phyloP scores from a whole-genome alignment of 345 rosid species.

The Noccaea caerulescens region DNA sequence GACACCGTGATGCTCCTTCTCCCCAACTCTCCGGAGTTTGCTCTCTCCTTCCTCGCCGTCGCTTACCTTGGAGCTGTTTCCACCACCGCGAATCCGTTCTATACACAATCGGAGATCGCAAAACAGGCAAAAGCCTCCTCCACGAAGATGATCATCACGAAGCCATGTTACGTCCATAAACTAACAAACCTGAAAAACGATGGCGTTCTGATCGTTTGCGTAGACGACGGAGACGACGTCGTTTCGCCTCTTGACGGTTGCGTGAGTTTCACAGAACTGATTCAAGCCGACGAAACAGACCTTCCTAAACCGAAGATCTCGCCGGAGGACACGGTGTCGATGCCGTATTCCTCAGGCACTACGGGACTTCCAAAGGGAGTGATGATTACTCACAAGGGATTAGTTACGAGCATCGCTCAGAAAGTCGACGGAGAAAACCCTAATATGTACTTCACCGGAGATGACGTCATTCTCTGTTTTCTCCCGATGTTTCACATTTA shows the following conservation, averaged over 20 bases:
- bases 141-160: slow-evolving; percentile 67
- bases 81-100: slow-evolving; percentile 87
- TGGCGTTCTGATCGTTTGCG: slow-evolving; percentile 42
- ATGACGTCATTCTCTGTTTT: slow-evolving; percentile 75
- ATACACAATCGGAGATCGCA: slow-evolving; percentile 63
- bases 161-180: slow-evolving; percentile 55
- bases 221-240: slow-evolving; percentile 24
- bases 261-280: slow-evolving; percentile 60
- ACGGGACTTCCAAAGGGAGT: slow-evolving; percentile 96
- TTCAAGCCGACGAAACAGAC: slow-evolving; percentile 49
- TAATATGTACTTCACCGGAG: slow-evolving; percentile 58
- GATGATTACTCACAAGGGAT: slow-evolving; percentile 80
- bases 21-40: slow-evolving; percentile 77
- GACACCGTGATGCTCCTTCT: slow-evolving; percentile 77
- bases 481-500: slow-evolving; percentile 86
- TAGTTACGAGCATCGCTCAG: slow-evolving; percentile 82
- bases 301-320: slow-evolving; percentile 51
- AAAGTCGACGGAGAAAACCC: slow-evolving; percentile 97
- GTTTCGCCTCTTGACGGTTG: slow-evolving; percentile 45
- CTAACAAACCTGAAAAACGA: slow-evolving; percentile 44
- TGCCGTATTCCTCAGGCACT: slow-evolving; percentile 93
- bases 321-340: slow-evolving; percentile 76
- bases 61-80: slow-evolving; percentile 64
- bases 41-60: slow-evolving; percentile 69
- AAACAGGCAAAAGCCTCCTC: slow-evolving; percentile 69